Conservation (phyloP, 805 yeast genomes). For the Kazachstania psychrophila region DNA sequence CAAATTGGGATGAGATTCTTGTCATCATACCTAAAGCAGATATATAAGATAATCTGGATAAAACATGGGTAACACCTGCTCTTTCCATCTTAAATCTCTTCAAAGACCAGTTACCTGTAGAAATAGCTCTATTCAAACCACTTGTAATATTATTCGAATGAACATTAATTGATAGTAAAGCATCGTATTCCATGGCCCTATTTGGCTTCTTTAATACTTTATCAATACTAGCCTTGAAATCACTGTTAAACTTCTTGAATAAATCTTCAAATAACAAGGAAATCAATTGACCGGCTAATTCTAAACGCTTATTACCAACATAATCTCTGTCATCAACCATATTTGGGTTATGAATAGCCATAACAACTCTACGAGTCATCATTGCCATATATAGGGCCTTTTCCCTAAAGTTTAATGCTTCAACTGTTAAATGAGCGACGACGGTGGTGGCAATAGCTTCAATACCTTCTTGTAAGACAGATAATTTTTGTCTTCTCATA, state of each 20-base stretch:
- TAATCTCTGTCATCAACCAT: slow-evolving; percentile 98
- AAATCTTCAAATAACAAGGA: slow-evolving; percentile 91
- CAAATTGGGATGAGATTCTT: slow-evolving; percentile 96
- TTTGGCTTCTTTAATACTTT: slow-evolving; percentile 89
- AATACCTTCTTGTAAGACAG: slow-evolving; percentile 84
- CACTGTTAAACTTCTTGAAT: slow-evolving; percentile 91
- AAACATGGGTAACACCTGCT: slow-evolving; percentile 97
- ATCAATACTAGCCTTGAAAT: slow-evolving; percentile 89
- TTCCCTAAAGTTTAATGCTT: slow-evolving; percentile 78
- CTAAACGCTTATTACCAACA: slow-evolving; percentile 95
- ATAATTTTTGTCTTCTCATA: slow-evolving; percentile 77
- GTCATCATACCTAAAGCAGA: slow-evolving; percentile 99
- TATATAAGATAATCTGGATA: slow-evolving; percentile 83
- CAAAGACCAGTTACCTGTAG: slow-evolving; percentile 98
- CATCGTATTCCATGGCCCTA: slow-evolving; percentile 91
- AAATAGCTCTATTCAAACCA: slow-evolving; percentile 91
- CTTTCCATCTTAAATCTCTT: slow-evolving; percentile 99
- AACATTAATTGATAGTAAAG: slow-evolving; percentile 76
- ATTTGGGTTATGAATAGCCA: slow-evolving; percentile 89
- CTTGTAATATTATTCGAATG: slow-evolving; percentile 89
- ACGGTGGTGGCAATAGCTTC: slow-evolving; percentile 95
- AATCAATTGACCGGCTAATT: slow-evolving; percentile 95
- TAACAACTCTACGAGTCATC: slow-evolving; percentile 92
- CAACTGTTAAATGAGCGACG: slow-evolving; percentile 87
- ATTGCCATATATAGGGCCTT: slow-evolving; percentile 90